A percentile compares a stretch with the other conserved stretches of the same genome.
These are phyloP conservation scores for Lycium barbarum DNA, from an alignment of 257 asterid genomes.

Conservation along the genomic window DNA sequence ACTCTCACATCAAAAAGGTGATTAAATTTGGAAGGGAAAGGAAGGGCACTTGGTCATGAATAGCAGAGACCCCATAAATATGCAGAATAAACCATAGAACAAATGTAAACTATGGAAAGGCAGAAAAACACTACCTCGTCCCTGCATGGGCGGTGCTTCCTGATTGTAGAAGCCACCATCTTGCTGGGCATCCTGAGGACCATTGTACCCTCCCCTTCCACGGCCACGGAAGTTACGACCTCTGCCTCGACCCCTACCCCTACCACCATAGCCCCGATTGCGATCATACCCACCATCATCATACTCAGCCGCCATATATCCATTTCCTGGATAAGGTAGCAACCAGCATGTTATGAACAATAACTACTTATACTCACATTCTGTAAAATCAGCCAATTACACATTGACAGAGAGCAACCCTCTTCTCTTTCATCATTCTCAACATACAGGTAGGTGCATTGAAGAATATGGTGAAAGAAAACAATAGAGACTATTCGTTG, in stretches of 20 bases:
- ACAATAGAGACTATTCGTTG: not conserved
- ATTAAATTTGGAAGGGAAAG: not conserved
- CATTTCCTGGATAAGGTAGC: slow-evolving; percentile 61
- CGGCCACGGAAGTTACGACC: slow-evolving; percentile 83
- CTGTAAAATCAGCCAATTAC: not conserved
- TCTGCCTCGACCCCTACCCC: slow-evolving; percentile 91
- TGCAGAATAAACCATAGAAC: not conserved
- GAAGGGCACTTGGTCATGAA: not conserved
- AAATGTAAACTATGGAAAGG: not conserved
- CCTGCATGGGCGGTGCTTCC: slow-evolving; percentile 65
- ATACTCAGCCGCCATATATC: slow-evolving; percentile 56
- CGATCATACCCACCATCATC: slow-evolving; percentile 87
- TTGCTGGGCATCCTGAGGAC: slow-evolving; percentile 57
- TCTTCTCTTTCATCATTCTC: not conserved
- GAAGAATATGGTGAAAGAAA: not conserved
- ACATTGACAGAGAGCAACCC: not conserved
- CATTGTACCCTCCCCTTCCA: slow-evolving; percentile 82
- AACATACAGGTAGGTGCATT: not conserved
- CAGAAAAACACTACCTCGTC: slow-evolving; percentile 47
- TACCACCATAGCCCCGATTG: slow-evolving; percentile 56
- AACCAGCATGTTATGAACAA: not conserved
- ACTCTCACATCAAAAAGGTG: not conserved
- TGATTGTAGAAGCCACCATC: slow-evolving; percentile 71
- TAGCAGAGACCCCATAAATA: not conserved
- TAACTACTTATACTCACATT: not conserved